Evolutionary conservation across 805 yeast genomes (phyloP), one percentile per base, ranked within the genome.

Genomic region (Cyberlindnera americana): DNA sequence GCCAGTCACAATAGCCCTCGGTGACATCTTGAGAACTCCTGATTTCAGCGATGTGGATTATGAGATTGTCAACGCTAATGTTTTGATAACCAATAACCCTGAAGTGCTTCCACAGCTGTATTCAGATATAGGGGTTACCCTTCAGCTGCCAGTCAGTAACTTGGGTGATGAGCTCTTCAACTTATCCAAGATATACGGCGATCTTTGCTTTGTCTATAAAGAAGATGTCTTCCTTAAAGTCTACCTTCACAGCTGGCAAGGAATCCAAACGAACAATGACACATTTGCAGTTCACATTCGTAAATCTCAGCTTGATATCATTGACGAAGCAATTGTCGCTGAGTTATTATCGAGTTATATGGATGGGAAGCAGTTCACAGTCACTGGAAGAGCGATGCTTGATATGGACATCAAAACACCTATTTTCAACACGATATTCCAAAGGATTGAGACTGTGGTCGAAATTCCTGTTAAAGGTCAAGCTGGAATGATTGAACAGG

Each of bases 351-450:
- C 29, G 28, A 19, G 29, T 19, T 46, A 22, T 24, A 11, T 45
- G 14, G 19, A 19, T 22, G 48, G 50, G n/a, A 24, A 44, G 35
- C 3, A 13, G 1, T 19, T 50, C 6, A 35, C 24, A 2, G 18
- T 53, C 3, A 4, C 17, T 6, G 35, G 39, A 1, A 33, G 34
- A 16, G 16, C 48, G 0, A n/a, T 37, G 19, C 16, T 56, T 18
- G 59, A 56, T 38, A 22, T 49, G 7, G 44, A 43, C 22, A 28
- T 61, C 4, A 46, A 39, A 12, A 54, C 63, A 2, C 50, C 60
- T 1, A 41, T 62, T 6, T 33, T 48, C 16, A 40, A 46, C 23
- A 36, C 57, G 4, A 43, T 56, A 3, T 26, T 57, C 14, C 53
- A 50, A 16, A 40, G 46, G n/a, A 30, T 51, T 10, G 46, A 46